These are phyloP conservation scores for Penicillium sp. DNA, from an alignment of 2,329 filamentous ascomycete species.

Conservation along the genomic window DNA sequence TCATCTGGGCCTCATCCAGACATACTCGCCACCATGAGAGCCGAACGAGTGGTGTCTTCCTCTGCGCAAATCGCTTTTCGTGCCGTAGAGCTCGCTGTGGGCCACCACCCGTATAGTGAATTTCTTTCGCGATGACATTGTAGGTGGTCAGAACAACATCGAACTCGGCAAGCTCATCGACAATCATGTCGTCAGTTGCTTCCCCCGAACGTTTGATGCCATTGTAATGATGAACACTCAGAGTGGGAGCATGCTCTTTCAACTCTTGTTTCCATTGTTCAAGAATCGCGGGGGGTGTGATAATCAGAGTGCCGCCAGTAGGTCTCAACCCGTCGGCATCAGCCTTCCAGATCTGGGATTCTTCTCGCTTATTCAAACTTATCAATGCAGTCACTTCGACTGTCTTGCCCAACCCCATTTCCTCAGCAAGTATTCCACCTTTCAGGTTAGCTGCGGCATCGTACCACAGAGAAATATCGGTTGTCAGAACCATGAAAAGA, in stretches of 20 bases:
- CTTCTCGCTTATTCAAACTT: constrained; percentile 32
- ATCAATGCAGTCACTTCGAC: constrained; percentile 43
- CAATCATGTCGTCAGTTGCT: constrained; percentile 33
- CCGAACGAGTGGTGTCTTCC: constrained; percentile 66
- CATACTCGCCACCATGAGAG: constrained; percentile 81
- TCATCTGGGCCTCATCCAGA: constrained; percentile 69
- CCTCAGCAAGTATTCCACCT: constrained; percentile 44
- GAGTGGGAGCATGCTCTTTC: constrained; percentile 47
- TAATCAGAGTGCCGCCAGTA: constrained; percentile 53
- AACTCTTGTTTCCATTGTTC: constrained; percentile 57
- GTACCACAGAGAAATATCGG: constrained; percentile 29
- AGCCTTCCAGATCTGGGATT: constrained; percentile 11
- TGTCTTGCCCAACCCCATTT: constrained; percentile 46
- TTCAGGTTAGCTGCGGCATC: constrained; percentile 25
- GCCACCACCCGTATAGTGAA: constrained; percentile 64
- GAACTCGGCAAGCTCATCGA: constrained; percentile 40
- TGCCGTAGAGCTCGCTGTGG: constrained; percentile 62
- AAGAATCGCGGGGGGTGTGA: constrained; percentile 53
- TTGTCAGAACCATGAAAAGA: constrained; percentile 34
- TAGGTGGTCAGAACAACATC: constrained; percentile 58
- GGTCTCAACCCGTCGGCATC: constrained; percentile 22
- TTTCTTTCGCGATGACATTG: constrained; percentile 64
- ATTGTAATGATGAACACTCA: constrained; percentile 50
- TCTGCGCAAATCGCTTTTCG: constrained; percentile 56
- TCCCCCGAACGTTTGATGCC: constrained; percentile 41